These are phyloP conservation scores for Aspergillus brasiliensis DNA, from an alignment of 2,329 filamentous ascomycete genomes.

Conservation along the genomic window DNA sequence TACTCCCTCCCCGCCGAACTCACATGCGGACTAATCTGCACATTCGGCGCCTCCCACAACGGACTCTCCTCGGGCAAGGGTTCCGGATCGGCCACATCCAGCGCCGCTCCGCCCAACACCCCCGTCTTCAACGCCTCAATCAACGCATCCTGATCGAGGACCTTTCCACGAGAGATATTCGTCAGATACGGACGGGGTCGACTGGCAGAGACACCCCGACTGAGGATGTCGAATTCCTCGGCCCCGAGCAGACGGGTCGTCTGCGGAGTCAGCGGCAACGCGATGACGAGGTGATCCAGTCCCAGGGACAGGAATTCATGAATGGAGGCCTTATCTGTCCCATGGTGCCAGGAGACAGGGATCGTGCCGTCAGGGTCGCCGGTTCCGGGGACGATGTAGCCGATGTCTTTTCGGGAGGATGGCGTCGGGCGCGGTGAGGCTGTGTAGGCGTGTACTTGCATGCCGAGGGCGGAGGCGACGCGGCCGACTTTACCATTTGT, in stretches of 20 bases:
- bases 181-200: slow-evolving; percentile 60
- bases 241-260: slow-evolving; percentile 59
- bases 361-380: slow-evolving; percentile 60
- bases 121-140: slow-evolving; percentile 61
- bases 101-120: slow-evolving; percentile 65
- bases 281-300: slow-evolving; percentile 60
- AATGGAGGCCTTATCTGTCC: slow-evolving; percentile 53
- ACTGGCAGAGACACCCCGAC: slow-evolving; percentile 26
- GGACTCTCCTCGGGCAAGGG: slow-evolving; percentile 69
- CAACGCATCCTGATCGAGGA: slow-evolving; percentile 64
- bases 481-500: slow-evolving; percentile 49
- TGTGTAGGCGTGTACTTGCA: slow-evolving; percentile 75
- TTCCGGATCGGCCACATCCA: slow-evolving; percentile 80
- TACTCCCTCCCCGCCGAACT: slow-evolving; percentile 60
- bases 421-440: slow-evolving; percentile 68
- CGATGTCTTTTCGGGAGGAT: slow-evolving; percentile 63
- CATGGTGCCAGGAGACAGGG: slow-evolving; percentile 60
- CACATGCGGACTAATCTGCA: slow-evolving; percentile 69
- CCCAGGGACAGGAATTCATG: slow-evolving; percentile 58
- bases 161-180: slow-evolving; percentile 70
- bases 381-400: slow-evolving; percentile 70
- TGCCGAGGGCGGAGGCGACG: slow-evolving; percentile 66
- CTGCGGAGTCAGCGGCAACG: slow-evolving; percentile 58
- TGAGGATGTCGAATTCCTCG: slow-evolving; percentile 58
- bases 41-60: slow-evolving; percentile 70